Base-by-base conservation (phyloP, 306 rosid species). In the Leucaena leucocephala region DNA sequence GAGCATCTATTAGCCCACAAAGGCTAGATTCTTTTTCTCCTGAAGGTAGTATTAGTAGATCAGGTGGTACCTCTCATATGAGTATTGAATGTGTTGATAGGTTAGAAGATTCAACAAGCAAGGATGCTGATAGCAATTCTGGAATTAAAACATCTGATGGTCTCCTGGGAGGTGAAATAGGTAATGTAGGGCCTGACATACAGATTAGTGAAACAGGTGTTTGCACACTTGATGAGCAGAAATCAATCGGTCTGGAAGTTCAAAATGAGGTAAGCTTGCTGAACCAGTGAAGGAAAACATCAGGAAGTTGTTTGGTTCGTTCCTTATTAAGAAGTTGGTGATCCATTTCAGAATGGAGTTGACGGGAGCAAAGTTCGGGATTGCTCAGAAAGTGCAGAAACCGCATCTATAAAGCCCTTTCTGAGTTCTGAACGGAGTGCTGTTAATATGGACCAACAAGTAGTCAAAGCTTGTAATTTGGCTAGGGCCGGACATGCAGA, bases 211-310 rank as follows among this genome's bases (percentile, higher is more conserved):
- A 77, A 84, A 76, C 82, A 21, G 66, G 45, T 69, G 71, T 54
- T 50, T 68, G 83, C 73, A 81, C 59, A 42, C 39, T 39, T 59
- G 84, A 67, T 78, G 76, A 79, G 81, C 80, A 61, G 83, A 55
- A 72, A 72, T 76, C 88, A 52, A 58, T 63, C 33, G 43, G 74
- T 61, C 68, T 76, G 6, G 81, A 72, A 79, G 86, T 52, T 71
- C 78, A 19, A 76, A 78, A 85, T 83, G 92, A 88, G 90, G 86
- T 83, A 80, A 86, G 86, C 86, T 85, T 78, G 87, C 84, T 77
- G 87, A 90, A 78, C 80, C 82, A 71, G 72, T 69, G 80, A 89
- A 80, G 77, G 79, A 82, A 85, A 84, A 61, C 35, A 63, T 75
- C 57, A 74, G 64, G 85, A 79, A 73, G 81, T 77, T 81, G 71